phyloP scores from a whole-genome alignment of 352 stramenopile genomes.

The Halophytophthora polymorphica region DNA sequence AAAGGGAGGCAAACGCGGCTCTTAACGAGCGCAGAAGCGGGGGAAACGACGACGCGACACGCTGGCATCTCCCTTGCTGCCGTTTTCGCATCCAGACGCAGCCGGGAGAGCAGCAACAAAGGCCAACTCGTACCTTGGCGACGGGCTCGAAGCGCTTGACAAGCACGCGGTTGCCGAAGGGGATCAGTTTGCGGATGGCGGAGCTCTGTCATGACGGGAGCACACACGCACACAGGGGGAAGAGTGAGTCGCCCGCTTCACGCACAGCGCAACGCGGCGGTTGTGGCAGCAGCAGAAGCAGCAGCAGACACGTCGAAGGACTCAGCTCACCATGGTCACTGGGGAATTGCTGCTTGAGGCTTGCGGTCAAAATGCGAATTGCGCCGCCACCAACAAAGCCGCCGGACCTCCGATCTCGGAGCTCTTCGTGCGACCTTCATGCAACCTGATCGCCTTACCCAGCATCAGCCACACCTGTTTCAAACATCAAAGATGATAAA shows the following conservation, averaged over 20 bases:
- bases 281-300: too few relatives aligned
- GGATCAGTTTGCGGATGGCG: slow-evolving; percentile 83
- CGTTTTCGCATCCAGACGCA: too few relatives aligned
- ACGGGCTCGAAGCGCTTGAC: slow-evolving; percentile 91
- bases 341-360: slow-evolving; percentile 15
- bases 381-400: slow-evolving; percentile 5
- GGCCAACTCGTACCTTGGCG: slow-evolving; percentile 45
- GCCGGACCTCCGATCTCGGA: not conserved
- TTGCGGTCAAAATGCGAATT: slow-evolving; percentile 24
- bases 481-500: not conserved
- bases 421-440: slow-evolving; percentile 14
- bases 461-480: not conserved
- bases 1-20: too few relatives aligned
- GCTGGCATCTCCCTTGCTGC: too few relatives aligned
- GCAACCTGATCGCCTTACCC: slow-evolving; percentile 2
- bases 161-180: slow-evolving; percentile 94
- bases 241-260: not conserved
- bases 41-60: too few relatives aligned
- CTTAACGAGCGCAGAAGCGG: too few relatives aligned
- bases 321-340: slow-evolving; percentile 8
- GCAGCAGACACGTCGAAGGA: not conserved
- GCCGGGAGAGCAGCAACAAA: not conserved
- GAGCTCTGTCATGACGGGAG: slow-evolving; percentile 30
- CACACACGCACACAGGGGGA: not conserved
- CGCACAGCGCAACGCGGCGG: too few relatives aligned